A percentile compares a stretch with the other conserved stretches of the same genome.
phyloP scores from a whole-genome alignment of 1,284 basidiomycete species.

The Sanguinoderma infundibulare region DNA sequence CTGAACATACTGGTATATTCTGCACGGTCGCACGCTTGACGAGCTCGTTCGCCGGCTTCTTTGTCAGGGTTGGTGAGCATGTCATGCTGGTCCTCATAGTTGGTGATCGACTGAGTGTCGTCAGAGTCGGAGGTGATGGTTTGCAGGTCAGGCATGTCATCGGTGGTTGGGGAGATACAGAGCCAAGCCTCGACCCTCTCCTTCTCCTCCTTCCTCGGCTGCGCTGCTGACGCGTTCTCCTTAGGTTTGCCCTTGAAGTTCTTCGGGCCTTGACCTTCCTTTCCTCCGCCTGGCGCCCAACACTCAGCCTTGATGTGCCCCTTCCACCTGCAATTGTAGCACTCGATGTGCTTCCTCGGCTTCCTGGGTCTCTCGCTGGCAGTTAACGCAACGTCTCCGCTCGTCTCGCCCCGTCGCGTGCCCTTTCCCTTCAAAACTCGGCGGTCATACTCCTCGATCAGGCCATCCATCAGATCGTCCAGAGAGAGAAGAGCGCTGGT shows the following conservation, averaged over 20 bases:
- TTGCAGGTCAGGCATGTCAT: slow-evolving; percentile 8
- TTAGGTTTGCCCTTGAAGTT: slow-evolving; percentile 7
- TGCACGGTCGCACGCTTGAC: too few relatives aligned
- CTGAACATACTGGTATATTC: neutral
- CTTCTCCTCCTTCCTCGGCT: slow-evolving; percentile 11
- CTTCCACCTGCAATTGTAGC: slow-evolving; percentile 29
- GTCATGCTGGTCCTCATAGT: too few relatives aligned
- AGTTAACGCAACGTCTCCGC: slow-evolving; percentile 8
- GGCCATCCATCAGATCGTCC: slow-evolving; percentile 16
- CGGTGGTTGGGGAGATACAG: neutral
- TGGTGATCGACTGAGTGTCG: neutral
- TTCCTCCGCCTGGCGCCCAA: slow-evolving; percentile 34
- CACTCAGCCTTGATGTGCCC: slow-evolving; percentile 33
- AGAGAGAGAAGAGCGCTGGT: slow-evolving; percentile 9
- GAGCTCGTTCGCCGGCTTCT: too few relatives aligned
- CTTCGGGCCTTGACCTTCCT: slow-evolving; percentile 24
- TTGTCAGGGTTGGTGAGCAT: too few relatives aligned
- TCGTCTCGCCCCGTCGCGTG: neutral
- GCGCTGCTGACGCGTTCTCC: slow-evolving; percentile 19
- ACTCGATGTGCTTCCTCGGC: slow-evolving; percentile 20
- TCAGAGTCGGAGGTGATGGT: neutral
- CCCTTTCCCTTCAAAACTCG: slow-evolving; percentile 1
- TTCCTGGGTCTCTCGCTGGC: slow-evolving; percentile 8
- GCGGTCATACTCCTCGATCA: slow-evolving; percentile 21
- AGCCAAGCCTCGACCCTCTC: slow-evolving; percentile 6